Conservation (phyloP, 768 basidiomycete genomes). For the Termitomyces sp. region DNA sequence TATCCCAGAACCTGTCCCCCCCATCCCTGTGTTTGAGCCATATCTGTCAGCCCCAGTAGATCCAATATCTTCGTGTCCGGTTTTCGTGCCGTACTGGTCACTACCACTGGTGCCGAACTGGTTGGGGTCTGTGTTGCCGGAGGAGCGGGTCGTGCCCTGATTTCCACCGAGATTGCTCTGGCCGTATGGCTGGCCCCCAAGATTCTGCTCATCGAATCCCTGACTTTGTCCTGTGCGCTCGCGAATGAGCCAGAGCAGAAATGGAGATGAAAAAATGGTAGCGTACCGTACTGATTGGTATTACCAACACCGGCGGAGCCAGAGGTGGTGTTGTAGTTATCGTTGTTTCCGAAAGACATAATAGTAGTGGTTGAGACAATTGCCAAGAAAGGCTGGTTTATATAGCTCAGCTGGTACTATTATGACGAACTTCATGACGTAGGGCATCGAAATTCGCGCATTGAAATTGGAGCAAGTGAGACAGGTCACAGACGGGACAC, state of each 20-base stretch:
- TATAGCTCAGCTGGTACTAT: neutral
- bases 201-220: neutral
- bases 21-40: conserved; percentile 5
- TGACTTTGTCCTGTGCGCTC: conserved; percentile 3
- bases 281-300: conserved; percentile 3
- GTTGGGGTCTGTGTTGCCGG: neutral
- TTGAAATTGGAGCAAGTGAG: neutral
- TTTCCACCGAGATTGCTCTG: neutral
- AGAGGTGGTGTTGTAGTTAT: conserved; percentile 6
- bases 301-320: conserved; percentile 4
- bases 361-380: neutral
- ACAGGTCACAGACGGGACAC: neutral
- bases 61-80: conserved; percentile 6
- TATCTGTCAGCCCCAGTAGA: conserved; percentile 9
- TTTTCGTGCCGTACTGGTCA: conserved; percentile 1
- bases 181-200: neutral
- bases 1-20: conserved; percentile 3
- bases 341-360: conserved; percentile 14
- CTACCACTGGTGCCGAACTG: neutral
- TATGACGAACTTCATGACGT: conserved; percentile 11
- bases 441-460: neutral
- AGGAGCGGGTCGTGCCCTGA: neutral
- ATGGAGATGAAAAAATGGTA: too few relatives aligned
- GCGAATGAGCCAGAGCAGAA: neutral
- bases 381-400: neutral